Evolutionary conservation across 2,329 filamentous ascomycete genomes (phyloP), one percentile per base, ranked within the genome.

Genomic region (Arthroderma uncinatum): DNA sequence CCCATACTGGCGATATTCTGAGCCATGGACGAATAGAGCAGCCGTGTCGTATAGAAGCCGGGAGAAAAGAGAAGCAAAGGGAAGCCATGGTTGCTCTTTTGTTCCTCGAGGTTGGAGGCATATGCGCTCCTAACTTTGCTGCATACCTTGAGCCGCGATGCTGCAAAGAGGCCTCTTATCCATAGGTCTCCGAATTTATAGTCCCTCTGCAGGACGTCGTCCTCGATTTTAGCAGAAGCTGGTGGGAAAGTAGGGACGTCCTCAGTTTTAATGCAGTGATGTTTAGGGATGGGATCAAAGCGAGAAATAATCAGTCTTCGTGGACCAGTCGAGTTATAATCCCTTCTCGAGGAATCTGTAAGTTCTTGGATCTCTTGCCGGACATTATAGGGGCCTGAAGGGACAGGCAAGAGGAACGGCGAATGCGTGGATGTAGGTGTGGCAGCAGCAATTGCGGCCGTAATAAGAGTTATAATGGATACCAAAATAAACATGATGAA

Each of bases 291-390:
- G 4, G 58, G 58, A 30, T 58, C 56, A 56, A 60, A 60, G n/a
- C 56, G 58, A 12, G 58, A 55, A 19, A 60, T 37, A 55, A 60
- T 60, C 23, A 60, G 7, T 21, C 58, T 25, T 12, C 58, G 58
- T 37, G 28, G 37, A 34, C 54, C 55, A 19, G 55, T 59, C 2
- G 37, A 25, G 40, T 59, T 57, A 16, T 16, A 54, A 54, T 58
- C 57, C 2, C 40, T 23, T 9, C 59, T 34, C 6, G 53, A 52
- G 23, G 16, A 25, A 21, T 58, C 58, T 12, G 56, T 54, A 16
- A 58, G 34, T 34, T 60, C 57, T 28, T 42, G 54, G 8, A 39
- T 36, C 2, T 47, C 37, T n/a, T 23, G 33, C 33, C 44, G 52
- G 34, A 57, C 50, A 30, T 47, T 39, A 42, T 53, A 58, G 25